These are phyloP conservation scores for Phytopythium delawarense DNA, from an alignment of 352 stramenopile genomes.

Conservation along the genomic window DNA sequence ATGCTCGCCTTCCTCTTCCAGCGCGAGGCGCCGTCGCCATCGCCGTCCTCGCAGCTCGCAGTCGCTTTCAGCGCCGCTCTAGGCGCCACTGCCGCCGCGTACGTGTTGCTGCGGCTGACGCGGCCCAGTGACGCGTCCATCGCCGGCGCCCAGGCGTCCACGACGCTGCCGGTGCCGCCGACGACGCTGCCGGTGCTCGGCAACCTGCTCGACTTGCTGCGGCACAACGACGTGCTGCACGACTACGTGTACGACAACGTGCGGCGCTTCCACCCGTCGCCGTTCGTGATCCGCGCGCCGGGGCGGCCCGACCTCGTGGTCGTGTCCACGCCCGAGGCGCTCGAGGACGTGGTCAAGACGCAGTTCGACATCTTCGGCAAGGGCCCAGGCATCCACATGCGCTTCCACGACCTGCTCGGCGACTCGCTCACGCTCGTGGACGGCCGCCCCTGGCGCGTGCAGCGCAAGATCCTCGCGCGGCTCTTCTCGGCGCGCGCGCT, in stretches of 20 bases:
- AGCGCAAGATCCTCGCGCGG: constrained; percentile 13
- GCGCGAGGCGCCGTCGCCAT: neutral
- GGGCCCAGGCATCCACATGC: constrained; percentile 7
- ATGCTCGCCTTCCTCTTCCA: constrained; percentile 8
- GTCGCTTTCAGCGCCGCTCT: neutral
- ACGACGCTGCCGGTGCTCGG: constrained; percentile 39
- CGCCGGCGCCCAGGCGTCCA: neutral
- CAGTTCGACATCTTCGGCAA: constrained; percentile 13
- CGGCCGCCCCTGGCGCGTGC: constrained; percentile 9
- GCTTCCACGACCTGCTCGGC: constrained; percentile 14
- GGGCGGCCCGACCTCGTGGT: constrained; percentile 11
- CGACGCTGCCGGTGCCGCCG: constrained; percentile 22
- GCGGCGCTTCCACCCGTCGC: constrained; percentile 5
- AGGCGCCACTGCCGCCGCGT: neutral
- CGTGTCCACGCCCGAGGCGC: constrained; percentile 9
- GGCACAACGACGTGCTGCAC: constrained; percentile 13
- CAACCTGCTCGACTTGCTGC: constrained; percentile 27
- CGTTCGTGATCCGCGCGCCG: constrained; percentile 7
- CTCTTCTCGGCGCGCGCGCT: constrained; percentile 17
- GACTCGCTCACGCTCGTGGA: constrained; percentile 16
- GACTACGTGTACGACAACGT: constrained; percentile 11
- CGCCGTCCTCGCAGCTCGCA: neutral
- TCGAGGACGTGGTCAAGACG: constrained; percentile 14
- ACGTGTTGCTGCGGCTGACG: neutral
- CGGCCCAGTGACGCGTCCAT: neutral